phyloP scores from a whole-genome alignment of 139 green algal genomes.

The Nannochloris sp. region DNA sequence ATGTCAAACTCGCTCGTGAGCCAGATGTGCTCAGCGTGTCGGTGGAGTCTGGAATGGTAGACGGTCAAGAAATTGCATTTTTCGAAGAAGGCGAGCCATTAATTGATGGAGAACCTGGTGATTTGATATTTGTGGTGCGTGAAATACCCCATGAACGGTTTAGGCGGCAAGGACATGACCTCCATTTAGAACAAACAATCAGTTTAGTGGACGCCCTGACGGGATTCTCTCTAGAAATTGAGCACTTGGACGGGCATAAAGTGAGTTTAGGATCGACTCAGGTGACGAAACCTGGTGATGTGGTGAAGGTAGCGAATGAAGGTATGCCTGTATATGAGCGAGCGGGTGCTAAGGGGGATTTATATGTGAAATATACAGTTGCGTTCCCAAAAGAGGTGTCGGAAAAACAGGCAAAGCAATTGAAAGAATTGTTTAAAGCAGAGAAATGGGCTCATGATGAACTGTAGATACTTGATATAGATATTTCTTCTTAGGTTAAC shows the following conservation, averaged over 20 bases:
- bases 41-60: conserved; percentile 85
- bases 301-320: conserved; percentile 50
- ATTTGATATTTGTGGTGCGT: conserved; percentile 64
- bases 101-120: conserved; percentile 90
- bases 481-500: neutral
- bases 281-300: conserved; percentile 53
- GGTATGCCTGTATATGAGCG: conserved; percentile 69
- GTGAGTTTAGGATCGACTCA: conserved; percentile 33
- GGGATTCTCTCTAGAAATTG: conserved; percentile 74
- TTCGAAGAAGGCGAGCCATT: conserved; percentile 94
- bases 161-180: conserved; percentile 50
- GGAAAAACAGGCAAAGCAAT: conserved; percentile 55
- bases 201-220: conserved; percentile 79
- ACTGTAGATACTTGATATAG: neutral
- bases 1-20: conserved; percentile 80
- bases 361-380: conserved; percentile 77
- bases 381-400: conserved; percentile 72
- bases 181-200: conserved; percentile 64
- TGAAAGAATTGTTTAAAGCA: conserved; percentile 41
- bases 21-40: conserved; percentile 68
- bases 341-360: conserved; percentile 47
- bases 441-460: conserved; percentile 11
- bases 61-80: conserved; percentile 81
- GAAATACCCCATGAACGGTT: conserved; percentile 45
- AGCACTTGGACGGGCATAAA: conserved; percentile 90